Evolutionary conservation across 169 alveolate genomes (phyloP), one percentile per base, ranked within the genome.

Genomic region (Blepharisma undulans): DNA sequence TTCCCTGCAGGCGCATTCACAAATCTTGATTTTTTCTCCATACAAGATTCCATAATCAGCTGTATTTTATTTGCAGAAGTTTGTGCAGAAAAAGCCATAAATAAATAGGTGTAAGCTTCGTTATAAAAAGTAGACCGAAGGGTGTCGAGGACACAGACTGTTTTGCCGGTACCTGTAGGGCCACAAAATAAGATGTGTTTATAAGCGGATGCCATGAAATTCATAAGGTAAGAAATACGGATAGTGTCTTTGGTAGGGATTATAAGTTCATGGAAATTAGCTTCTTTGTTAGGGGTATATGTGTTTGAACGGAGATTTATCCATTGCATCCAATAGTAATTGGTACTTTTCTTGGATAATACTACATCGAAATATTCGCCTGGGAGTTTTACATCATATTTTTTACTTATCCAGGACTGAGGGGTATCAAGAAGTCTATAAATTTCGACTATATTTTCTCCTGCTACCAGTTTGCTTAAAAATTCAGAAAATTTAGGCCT

Each of bases 131-230:
- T 84, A 96, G 93, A 77, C 88, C 61, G 36, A 95, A 95, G 12
- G 97, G 94, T 79, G 95, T 72, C 29, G 91, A 95, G 95, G 33
- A 98, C 94, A 91, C 94, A 92, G 76, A 95, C 97, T 8, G 99
- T 90, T 92, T 97, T 98, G 30, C 99, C 98, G 22, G 99, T 97
- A 4, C 99, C 99, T 36, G 99, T 98, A 33, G 98, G 98, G 16
- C 99, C 99, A 22, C 98, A 96, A 78, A 98, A 91, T 60, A 98
- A 94, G 59, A 98, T 94, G 93, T 97, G 98, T 89, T 94, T 95
- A 77, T 98, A 95, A 89, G 96, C 95, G 85, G 93, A 92, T n/a
- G 97, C 91, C 88, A 98, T 79, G 48, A 95, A 88, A 85, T 94
- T 92, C 81, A 97, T 92, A 78, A 98, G 89, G 93, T 94, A 97